phyloP scores from a whole-genome alignment of 164 flowering plant genomes.

The Stephania japonica region DNA sequence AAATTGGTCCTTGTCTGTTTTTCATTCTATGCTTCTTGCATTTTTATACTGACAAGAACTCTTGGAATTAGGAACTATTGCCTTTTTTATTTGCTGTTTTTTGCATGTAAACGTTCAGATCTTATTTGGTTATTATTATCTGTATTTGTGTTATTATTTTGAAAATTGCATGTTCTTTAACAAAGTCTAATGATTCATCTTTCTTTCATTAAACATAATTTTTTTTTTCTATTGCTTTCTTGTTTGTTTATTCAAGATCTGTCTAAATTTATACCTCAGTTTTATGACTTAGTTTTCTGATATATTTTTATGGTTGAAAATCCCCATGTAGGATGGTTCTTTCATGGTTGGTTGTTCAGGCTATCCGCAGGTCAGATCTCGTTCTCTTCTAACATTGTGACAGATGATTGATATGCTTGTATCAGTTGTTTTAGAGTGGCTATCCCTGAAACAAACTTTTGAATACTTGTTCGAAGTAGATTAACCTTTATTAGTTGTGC shows the following conservation, averaged over 20 bases:
- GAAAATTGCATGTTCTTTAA: too few species aligned
- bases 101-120: too few species aligned
- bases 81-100: too few species aligned
- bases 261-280: neutral
- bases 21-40: too few species aligned
- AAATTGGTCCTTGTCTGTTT: too few species aligned
- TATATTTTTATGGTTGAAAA: neutral
- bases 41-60: too few species aligned
- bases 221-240: neutral
- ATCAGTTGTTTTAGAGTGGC: neutral
- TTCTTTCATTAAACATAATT: too few species aligned
- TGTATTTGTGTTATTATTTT: too few species aligned
- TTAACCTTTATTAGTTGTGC: neutral
- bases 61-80: too few species aligned
- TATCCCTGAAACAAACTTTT: neutral
- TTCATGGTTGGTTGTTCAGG: conserved; percentile 96
- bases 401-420: neutral
- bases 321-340: conserved; percentile 70
- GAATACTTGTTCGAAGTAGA: neutral
- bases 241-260: neutral
- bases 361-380: conserved; percentile 63
- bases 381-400: neutral
- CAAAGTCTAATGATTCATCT: too few species aligned
- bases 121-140: too few species aligned
- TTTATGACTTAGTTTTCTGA: neutral